These are phyloP conservation scores for Rubia tinctorum DNA, from an alignment of 305 asterid species.

Conservation along the genomic window DNA sequence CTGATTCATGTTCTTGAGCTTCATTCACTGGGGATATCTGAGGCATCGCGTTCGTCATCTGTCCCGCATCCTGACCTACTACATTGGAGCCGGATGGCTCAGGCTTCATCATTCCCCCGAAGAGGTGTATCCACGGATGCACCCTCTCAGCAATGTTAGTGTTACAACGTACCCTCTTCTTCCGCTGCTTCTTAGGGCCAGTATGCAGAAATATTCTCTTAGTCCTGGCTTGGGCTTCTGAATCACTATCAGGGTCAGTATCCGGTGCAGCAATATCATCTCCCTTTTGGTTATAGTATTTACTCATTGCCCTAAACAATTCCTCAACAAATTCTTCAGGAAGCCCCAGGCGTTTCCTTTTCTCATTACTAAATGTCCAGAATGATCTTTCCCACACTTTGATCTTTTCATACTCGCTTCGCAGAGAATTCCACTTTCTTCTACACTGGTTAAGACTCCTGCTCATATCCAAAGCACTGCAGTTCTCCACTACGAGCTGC, in stretches of 20 bases:
- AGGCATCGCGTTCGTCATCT: constrained; percentile 33
- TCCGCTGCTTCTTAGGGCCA: constrained; percentile 63
- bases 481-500: constrained; percentile 87
- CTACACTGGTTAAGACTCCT: constrained; percentile 81
- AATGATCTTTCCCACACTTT: constrained; percentile 31
- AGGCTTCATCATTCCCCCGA: constrained; percentile 33
- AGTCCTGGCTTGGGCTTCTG: constrained; percentile 39
- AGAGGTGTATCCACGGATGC: constrained; percentile 68
- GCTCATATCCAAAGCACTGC: constrained; percentile 60
- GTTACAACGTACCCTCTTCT: constrained; percentile 52
- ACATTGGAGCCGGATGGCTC: constrained; percentile 40
- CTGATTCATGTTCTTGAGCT: constrained; percentile 17
- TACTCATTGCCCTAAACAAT: constrained; percentile 49
- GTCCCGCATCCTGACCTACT: constrained; percentile 30
- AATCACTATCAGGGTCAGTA: constrained; percentile 63
- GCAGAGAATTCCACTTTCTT: constrained; percentile 63
- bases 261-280: constrained; percentile 32
- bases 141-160: constrained; percentile 39
- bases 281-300: constrained; percentile 31
- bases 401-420: constrained; percentile 38
- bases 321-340: constrained; percentile 37
- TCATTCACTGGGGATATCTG: constrained; percentile 38
- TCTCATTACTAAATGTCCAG: constrained; percentile 27
- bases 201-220: constrained; percentile 26
- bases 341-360: constrained; percentile 24